A percentile compares a stretch with the other conserved stretches of the same genome.
These are phyloP conservation scores for Zizania latifolia DNA, from an alignment of 176 grass and related monocot genomes.

Conservation along the genomic window DNA sequence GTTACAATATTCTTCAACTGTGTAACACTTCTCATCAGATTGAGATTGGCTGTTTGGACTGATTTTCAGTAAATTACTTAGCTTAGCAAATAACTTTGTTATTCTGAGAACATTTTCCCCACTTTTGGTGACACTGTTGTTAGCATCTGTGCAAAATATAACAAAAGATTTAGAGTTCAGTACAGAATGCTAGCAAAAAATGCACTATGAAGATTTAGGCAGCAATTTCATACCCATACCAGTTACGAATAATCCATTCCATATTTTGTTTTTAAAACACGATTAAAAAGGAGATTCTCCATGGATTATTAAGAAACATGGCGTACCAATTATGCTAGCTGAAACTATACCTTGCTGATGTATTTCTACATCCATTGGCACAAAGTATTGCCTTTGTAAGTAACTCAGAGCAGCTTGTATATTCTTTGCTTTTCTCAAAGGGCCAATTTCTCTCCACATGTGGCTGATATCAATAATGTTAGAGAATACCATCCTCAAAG, in stretches of 20 bases:
- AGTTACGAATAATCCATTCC: not conserved
- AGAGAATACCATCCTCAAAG: constrained; percentile 76
- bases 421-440: constrained; percentile 82
- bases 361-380: constrained; percentile 69
- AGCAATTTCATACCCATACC: not conserved
- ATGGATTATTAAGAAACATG: not conserved
- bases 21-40: not conserved
- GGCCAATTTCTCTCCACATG: constrained; percentile 68
- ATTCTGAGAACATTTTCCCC: constrained; percentile 74
- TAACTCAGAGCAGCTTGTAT: constrained; percentile 64
- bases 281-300: constrained; percentile 4
- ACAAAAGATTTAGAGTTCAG: not conserved
- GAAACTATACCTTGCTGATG: constrained; percentile 61
- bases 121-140: constrained; percentile 35
- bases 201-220: not conserved
- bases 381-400: constrained; percentile 58
- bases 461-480: constrained; percentile 80
- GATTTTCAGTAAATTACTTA: constrained; percentile 53
- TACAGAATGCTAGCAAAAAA: constrained; percentile 20
- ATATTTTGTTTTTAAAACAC: constrained; percentile 5
- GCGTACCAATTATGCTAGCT: constrained; percentile 5
- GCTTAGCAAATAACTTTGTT: constrained; percentile 72
- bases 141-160: constrained; percentile 46
- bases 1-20: constrained; percentile 66
- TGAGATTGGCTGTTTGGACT: constrained; percentile 28